A percentile compares a stretch with the other conserved stretches of the same genome.
Conservation (phyloP, 2,329 filamentous ascomycete species). For the Didymosphaeria variabile region DNA sequence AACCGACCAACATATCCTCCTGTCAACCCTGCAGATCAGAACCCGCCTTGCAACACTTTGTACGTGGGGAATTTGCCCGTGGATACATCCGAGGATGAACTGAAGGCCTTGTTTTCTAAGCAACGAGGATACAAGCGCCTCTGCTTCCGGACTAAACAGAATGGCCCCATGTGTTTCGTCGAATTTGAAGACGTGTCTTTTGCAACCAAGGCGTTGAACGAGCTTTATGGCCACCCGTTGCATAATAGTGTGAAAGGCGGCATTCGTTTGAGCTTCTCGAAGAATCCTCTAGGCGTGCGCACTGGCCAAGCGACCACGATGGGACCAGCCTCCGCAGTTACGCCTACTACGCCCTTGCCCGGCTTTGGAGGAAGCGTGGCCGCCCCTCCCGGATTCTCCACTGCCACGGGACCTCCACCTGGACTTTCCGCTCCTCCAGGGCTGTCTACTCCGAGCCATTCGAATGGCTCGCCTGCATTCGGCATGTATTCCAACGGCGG, state of each 20-base stretch:
- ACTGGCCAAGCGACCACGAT: constrained; percentile 72
- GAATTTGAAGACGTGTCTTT: constrained; percentile 95
- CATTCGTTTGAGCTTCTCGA: constrained; percentile 94
- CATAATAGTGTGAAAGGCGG: constrained; percentile 95
- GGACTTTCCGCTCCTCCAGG: constrained; percentile 81
- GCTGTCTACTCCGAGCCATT: constrained; percentile 55
- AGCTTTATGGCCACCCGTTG: constrained; percentile 85
- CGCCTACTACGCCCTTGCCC: constrained; percentile 61
- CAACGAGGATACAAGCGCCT: constrained; percentile 94
- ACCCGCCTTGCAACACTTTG: constrained; percentile 95
- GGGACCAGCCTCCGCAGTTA: constrained; percentile 60
- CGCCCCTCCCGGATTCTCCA: constrained; percentile 66
- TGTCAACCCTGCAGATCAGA: constrained; percentile 93
- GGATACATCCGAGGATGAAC: constrained; percentile 92
- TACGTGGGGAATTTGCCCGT: constrained; percentile 97
- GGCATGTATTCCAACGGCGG: constrained; percentile 50
- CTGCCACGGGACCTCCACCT: constrained; percentile 79
- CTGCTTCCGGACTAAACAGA: constrained; percentile 92
- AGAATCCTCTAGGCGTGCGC: constrained; percentile 93
- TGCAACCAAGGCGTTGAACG: constrained; percentile 88
- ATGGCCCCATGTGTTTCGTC: constrained; percentile 98
- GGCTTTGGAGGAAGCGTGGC: constrained; percentile 67
- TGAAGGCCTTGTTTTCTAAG: constrained; percentile 92
- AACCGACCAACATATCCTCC: constrained; percentile 77
- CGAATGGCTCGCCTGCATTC: constrained; percentile 43